phyloP scores from a whole-genome alignment of 2,329 filamentous ascomycete genomes.

The Neoscytalidium dimidiatum region DNA sequence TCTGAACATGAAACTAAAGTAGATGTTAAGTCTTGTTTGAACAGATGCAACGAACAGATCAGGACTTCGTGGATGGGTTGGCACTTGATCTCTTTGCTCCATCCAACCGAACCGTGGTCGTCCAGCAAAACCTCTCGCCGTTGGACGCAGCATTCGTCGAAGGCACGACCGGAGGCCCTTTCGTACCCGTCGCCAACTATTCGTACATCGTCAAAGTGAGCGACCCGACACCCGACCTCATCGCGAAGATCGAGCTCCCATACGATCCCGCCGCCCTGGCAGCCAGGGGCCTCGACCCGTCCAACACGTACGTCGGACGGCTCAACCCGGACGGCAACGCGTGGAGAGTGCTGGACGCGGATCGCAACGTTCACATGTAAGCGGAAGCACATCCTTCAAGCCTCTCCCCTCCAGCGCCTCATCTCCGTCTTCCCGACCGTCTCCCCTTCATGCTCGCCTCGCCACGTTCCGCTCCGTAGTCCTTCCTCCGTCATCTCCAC shows the following conservation, averaged over 20 bases:
- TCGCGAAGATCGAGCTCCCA: slow-evolving; percentile 37
- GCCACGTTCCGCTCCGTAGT: too few relatives aligned
- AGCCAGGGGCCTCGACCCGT: slow-evolving; percentile 25
- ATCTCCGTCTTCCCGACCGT: too few relatives aligned
- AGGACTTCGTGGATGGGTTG: slow-evolving; percentile 37
- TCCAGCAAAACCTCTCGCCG: slow-evolving; percentile 33
- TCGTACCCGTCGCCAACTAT: slow-evolving; percentile 34
- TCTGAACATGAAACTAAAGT: neutral
- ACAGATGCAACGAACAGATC: slow-evolving; percentile 30
- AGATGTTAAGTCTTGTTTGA: neutral
- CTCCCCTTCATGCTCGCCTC: too few relatives aligned
- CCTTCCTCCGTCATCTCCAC: too few relatives aligned
- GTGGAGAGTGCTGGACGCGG: slow-evolving; percentile 32
- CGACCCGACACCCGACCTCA: slow-evolving; percentile 34
- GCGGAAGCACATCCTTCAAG: neutral
- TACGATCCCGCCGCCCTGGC: slow-evolving; percentile 27
- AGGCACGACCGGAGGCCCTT: slow-evolving; percentile 31
- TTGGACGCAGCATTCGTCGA: slow-evolving; percentile 33
- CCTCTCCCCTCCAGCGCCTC: too few relatives aligned
- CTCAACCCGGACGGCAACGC: slow-evolving; percentile 26
- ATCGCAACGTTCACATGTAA: slow-evolving; percentile 31
- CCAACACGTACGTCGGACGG: slow-evolving; percentile 23
- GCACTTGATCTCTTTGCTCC: slow-evolving; percentile 38
- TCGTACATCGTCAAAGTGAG: slow-evolving; percentile 54
- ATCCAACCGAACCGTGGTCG: slow-evolving; percentile 31